Conservation (phyloP, 129 eudicot genomes). For the Chrysanthemum makinoi region DNA sequence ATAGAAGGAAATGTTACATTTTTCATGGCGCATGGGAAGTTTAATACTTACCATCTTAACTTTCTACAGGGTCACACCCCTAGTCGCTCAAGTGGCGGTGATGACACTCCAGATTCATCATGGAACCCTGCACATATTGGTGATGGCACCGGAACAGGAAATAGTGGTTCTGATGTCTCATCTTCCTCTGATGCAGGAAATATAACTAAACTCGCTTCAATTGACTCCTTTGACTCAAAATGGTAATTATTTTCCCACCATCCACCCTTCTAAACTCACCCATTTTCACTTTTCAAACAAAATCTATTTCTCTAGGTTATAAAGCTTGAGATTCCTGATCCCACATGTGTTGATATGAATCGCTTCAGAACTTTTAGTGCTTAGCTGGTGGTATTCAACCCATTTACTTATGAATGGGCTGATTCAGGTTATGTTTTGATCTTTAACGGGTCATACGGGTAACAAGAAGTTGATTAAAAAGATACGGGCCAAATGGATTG, state of each 20-base stretch:
- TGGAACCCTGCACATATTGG: slow-evolving; percentile 70
- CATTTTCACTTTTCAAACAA: too few relatives aligned
- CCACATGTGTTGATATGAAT: neutral
- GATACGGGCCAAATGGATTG: neutral
- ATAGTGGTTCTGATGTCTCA: slow-evolving; percentile 40
- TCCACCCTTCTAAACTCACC: too few relatives aligned
- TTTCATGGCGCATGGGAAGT: neutral
- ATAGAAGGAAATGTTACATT: neutral
- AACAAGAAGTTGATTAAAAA: neutral
- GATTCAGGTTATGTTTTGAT: neutral
- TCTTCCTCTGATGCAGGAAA: slow-evolving; percentile 56
- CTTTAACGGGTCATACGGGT: neutral
- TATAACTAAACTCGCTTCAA: slow-evolving; percentile 88
- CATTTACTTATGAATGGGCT: neutral
- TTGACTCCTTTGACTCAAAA: slow-evolving; percentile 94
- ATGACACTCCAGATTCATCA: slow-evolving; percentile 54
- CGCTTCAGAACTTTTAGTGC: neutral
- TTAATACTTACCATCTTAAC: slow-evolving; percentile 15
- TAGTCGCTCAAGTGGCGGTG: slow-evolving; percentile 48
- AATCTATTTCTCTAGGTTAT: neutral
- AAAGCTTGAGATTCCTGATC: neutral
- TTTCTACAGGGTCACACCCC: slow-evolving; percentile 31
- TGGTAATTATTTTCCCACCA: slow-evolving; percentile 45
- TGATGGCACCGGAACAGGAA: slow-evolving; percentile 53
- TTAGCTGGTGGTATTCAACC: neutral